phyloP scores from a whole-genome alignment of 345 rosid species.

The Sisymbrium irio region DNA sequence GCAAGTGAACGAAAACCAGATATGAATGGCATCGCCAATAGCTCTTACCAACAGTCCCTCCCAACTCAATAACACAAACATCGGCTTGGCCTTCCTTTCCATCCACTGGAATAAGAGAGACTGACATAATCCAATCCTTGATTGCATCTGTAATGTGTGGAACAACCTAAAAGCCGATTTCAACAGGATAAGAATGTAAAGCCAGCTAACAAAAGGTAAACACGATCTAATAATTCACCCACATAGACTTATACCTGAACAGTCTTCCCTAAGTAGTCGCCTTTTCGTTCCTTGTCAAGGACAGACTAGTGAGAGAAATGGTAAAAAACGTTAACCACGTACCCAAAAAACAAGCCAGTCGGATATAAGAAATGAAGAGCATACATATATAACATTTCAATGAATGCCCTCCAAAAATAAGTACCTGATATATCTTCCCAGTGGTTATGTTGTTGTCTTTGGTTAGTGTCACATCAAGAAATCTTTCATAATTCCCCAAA shows the following conservation, averaged over 20 bases:
- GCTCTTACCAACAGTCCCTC: conserved; percentile 94
- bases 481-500: conserved; percentile 95
- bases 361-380: neutral
- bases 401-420: neutral
- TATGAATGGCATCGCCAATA: neutral
- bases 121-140: conserved; percentile 79
- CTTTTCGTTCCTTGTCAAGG: conserved; percentile 80
- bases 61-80: conserved; percentile 97
- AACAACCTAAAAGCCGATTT: conserved; percentile 60
- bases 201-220: neutral
- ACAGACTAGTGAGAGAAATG: conserved; percentile 55
- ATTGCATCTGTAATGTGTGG: conserved; percentile 97
- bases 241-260: conserved; percentile 63
- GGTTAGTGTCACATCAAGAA: conserved; percentile 83
- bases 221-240: conserved; percentile 5
- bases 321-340: neutral
- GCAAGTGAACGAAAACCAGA: neutral
- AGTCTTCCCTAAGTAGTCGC: conserved; percentile 91
- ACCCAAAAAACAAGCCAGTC: neutral
- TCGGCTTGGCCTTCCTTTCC: conserved; percentile 83
- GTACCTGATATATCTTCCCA: conserved; percentile 96
- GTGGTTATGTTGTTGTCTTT: conserved; percentile 91
- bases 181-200: conserved; percentile 5
- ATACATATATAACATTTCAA: neutral
- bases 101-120: conserved; percentile 80